phyloP scores from a whole-genome alignment of 441 rosid genomes.

The Euphorbia celastroides region DNA sequence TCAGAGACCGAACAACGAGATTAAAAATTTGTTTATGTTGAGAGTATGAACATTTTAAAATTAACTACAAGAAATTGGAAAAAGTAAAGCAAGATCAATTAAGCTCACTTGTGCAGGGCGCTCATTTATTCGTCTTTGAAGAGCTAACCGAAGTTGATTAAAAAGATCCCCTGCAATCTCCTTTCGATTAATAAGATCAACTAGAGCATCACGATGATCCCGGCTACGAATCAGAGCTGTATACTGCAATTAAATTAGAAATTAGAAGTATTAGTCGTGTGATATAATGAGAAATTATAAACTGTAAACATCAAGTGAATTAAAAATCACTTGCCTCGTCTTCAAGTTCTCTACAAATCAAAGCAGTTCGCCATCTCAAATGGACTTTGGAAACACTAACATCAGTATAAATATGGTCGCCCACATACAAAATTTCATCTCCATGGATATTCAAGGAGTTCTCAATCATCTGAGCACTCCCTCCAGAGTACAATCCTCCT shows the following conservation, averaged over 20 bases:
- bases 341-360: conserved; percentile 91
- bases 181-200: conserved; percentile 87
- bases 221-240: conserved; percentile 72
- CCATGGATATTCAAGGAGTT: conserved; percentile 82
- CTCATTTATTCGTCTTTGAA: conserved; percentile 63
- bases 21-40: too few relatives aligned
- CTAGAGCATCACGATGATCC: conserved; percentile 51
- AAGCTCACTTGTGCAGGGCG: conserved; percentile 90
- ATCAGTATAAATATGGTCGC: conserved; percentile 97
- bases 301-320: background rate
- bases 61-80: background rate
- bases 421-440: conserved; percentile 90
- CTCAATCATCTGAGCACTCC: conserved; percentile 97
- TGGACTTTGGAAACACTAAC: conserved; percentile 93
- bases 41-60: conserved; percentile 9
- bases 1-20: conserved; percentile 18
- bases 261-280: background rate
- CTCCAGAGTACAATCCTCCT: conserved; percentile 94
- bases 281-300: background rate
- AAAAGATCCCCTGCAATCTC: conserved; percentile 90
- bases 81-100: conserved; percentile 9
- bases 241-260: conserved; percentile 43
- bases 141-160: conserved; percentile 88
- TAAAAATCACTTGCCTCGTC: conserved; percentile 57
- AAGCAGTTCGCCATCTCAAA: conserved; percentile 93